Percentiles rank a stretch among this genome's conserved stretches.
Conservation (phyloP, 768 basidiomycete genomes). For the Amanita fuliginea region DNA sequence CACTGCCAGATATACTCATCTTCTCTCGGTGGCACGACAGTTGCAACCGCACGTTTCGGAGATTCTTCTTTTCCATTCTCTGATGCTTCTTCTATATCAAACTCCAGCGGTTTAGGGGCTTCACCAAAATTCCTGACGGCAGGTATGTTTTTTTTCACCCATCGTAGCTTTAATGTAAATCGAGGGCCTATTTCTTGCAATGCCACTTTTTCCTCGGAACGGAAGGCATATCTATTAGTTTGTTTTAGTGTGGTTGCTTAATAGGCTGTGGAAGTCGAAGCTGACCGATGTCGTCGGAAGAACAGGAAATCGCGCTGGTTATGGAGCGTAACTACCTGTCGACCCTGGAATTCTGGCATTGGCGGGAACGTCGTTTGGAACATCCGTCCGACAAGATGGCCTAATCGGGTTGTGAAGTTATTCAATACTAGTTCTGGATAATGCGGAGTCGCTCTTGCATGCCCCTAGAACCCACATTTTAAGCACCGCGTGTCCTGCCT, state of each 20-base stretch:
- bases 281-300: constrained; percentile 88
- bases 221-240: constrained; percentile 77
- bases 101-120: constrained; percentile 41
- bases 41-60: constrained; percentile 15
- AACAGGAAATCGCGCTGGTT: constrained; percentile 98
- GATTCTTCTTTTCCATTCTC: constrained; percentile 15
- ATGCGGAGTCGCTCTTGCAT: constrained; percentile 87
- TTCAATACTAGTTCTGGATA: constrained; percentile 93
- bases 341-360: constrained; percentile 87
- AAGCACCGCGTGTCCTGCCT: background rate
- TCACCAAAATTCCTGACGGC: constrained; percentile 65
- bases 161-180: constrained; percentile 89
- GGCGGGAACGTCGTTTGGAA: constrained; percentile 97
- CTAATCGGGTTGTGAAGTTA: constrained; percentile 87
- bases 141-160: constrained; percentile 81
- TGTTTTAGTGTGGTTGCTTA: background rate
- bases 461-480: constrained; percentile 43
- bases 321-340: constrained; percentile 95
- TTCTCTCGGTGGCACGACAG: constrained; percentile 46
- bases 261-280: constrained; percentile 6
- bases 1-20: constrained; percentile 84
- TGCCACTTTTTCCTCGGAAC: constrained; percentile 81
- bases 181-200: constrained; percentile 97
- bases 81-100: constrained; percentile 34
- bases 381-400: constrained; percentile 87